phyloP scores from a whole-genome alignment of 441 rosid genomes.

The Pelargonium citronellum region DNA sequence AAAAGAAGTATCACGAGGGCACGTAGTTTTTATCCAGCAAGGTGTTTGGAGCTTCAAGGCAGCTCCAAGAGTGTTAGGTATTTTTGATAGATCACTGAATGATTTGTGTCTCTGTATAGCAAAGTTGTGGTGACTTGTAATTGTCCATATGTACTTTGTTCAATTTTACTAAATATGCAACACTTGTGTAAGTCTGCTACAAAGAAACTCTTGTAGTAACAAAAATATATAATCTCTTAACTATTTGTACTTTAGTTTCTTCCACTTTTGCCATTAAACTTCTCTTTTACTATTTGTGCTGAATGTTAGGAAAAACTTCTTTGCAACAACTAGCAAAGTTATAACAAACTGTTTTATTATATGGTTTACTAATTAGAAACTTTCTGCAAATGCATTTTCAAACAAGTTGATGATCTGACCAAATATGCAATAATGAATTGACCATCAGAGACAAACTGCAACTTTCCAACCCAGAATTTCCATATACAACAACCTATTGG shows the following conservation, averaged over 20 bases:
- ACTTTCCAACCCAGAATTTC: constrained; percentile 31
- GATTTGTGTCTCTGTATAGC: constrained; percentile 2
- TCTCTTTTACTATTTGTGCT: no score
- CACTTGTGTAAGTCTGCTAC: no score
- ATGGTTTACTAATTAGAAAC: no score
- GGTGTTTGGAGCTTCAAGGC: background rate
- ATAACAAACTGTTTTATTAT: no score
- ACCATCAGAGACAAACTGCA: constrained; percentile 24
- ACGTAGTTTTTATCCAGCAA: background rate
- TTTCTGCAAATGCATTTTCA: no score
- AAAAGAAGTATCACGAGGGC: background rate
- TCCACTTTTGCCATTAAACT: no score
- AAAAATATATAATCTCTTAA: no score
- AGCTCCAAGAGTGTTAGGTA: background rate
- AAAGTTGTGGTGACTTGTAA: background rate
- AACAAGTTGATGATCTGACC: no score
- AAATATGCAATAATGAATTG: background rate
- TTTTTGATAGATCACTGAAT: background rate
- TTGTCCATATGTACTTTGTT: background rate
- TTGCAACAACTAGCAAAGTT: no score
- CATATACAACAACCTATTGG: constrained; percentile 33
- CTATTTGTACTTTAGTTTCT: no score
- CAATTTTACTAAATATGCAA: background rate
- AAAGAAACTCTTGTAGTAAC: no score
- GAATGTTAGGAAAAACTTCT: no score